Conservation (phyloP, 148 eudicot species). For the Linanthus parryae region DNA sequence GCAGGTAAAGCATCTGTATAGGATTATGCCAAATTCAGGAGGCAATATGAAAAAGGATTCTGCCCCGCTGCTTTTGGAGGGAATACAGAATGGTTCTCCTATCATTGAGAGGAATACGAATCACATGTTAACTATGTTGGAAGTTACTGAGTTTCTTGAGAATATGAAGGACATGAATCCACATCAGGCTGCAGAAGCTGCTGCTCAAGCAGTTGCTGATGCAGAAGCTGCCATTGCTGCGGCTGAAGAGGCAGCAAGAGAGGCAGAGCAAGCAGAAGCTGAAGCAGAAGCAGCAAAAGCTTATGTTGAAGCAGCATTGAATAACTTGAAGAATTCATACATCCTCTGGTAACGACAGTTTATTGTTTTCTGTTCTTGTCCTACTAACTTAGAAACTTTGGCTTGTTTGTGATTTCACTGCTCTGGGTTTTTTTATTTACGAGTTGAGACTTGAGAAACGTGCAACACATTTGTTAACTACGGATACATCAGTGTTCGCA, state of each 20-base stretch:
- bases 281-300: conserved; percentile 67
- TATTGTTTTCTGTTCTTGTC: no score
- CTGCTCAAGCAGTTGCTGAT: conserved; percentile 81
- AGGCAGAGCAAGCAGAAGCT: conserved; percentile 81
- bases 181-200: conserved; percentile 66
- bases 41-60: conserved; percentile 22
- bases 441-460: no score
- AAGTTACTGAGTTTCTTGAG: conserved; percentile 63
- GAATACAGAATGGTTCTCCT: conserved; percentile 24
- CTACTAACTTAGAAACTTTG: no score
- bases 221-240: conserved; percentile 89
- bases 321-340: conserved; percentile 42
- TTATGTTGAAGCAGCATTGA: conserved; percentile 56
- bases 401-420: no score
- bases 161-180: conserved; percentile 72
- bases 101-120: conserved; percentile 30
- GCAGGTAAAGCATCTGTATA: conserved; percentile 78
- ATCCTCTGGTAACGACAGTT: no score
- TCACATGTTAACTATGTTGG: conserved; percentile 41
- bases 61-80: conserved; percentile 19
- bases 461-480: no score
- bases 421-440: no score
- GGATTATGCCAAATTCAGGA: conserved; percentile 33
- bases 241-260: conserved; percentile 81
- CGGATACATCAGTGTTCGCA: no score